Evolutionary conservation across 176 grass and related monocot species (phyloP), one percentile per base, ranked within the genome.

Genomic region (Musa beccarii): DNA sequence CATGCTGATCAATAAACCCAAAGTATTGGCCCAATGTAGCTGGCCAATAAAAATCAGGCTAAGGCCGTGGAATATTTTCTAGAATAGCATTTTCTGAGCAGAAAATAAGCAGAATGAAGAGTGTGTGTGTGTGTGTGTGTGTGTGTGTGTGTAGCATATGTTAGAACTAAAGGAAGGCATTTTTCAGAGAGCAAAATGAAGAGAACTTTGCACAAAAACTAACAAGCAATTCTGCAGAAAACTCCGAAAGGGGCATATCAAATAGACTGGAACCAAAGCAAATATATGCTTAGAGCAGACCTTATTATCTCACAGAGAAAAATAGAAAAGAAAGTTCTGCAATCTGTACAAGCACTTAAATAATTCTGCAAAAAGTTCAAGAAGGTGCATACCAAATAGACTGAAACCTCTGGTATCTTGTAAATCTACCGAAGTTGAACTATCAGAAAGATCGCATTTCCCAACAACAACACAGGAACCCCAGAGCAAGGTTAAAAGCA

Each of bases 381-480:
- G 76, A 56, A 22, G 28, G 9, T 49, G 53, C 78, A 15, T 94
- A 99, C 95, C 84, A 51, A 83, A 87, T 59, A 99, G 86, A 71
- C 83, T 86, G 75, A 80, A 94, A 65, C 88, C 84, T 76, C 86
- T 89, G 9, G 62, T 83, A 83, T 89, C 52, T 61, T 76, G 81
- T 53, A 28, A 50, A 80, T 99, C 88, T 79, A 87, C 21, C 29
- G 88, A 83, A 55, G 73, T 69, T 66, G 63, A 51, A 4, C 80
- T 63, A n/a, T 88, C 84, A 52, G 75, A 75, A 73, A 99, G 65
- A 54, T 94, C 95, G 72, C 90, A 99, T 66, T 94, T 99, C 56
- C 90, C 95, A 84, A 99, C 95, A 81, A 99, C 70, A 11, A 99
- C 59, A 83, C 95, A 99, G 69, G 90, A 91, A 82, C 95, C 95